Evolutionary conservation across 106 monocot species (phyloP).

Genomic region (Dendrobium chrysotoxum): DNA sequence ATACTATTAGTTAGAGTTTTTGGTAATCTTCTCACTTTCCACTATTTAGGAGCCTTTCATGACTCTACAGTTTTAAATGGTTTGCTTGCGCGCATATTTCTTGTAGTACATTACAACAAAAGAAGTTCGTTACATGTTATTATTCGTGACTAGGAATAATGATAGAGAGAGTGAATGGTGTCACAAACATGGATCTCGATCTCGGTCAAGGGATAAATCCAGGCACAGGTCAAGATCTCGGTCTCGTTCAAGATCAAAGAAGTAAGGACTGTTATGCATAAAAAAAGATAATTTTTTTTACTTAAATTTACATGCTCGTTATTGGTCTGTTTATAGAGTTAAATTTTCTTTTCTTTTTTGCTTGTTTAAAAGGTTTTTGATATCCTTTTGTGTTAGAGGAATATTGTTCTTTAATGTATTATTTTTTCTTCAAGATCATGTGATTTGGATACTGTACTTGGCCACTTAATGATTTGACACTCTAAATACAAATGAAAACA

Average conservation of each 20-base stretch:
- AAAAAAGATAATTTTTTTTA: background rate
- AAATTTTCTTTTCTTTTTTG: background rate
- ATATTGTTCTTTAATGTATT: background rate
- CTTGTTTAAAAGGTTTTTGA: too few species aligned
- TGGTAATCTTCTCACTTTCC: background rate
- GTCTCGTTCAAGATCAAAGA: slow-evolving; percentile 58
- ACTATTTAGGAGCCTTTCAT: background rate
- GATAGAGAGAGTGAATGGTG: slow-evolving; percentile 51
- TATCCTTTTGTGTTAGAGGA: background rate
- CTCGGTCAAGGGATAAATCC: slow-evolving; percentile 44
- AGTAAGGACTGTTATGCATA: slow-evolving; percentile 18
- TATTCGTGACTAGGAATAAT: slow-evolving; percentile 23
- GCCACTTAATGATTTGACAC: background rate
- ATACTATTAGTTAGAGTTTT: background rate
- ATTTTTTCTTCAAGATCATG: background rate
- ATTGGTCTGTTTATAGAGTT: background rate
- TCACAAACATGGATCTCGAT: slow-evolving; percentile 44
- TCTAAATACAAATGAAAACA: background rate
- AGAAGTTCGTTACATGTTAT: background rate
- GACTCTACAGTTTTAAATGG: background rate
- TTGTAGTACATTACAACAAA: background rate
- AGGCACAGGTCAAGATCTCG: slow-evolving; percentile 62
- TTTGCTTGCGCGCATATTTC: background rate
- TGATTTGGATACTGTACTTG: background rate
- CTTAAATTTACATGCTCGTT: background rate